These are phyloP conservation scores for Cytospora paraplurivora DNA, from an alignment of 2,329 filamentous ascomycete genomes.

Conservation along the genomic window DNA sequence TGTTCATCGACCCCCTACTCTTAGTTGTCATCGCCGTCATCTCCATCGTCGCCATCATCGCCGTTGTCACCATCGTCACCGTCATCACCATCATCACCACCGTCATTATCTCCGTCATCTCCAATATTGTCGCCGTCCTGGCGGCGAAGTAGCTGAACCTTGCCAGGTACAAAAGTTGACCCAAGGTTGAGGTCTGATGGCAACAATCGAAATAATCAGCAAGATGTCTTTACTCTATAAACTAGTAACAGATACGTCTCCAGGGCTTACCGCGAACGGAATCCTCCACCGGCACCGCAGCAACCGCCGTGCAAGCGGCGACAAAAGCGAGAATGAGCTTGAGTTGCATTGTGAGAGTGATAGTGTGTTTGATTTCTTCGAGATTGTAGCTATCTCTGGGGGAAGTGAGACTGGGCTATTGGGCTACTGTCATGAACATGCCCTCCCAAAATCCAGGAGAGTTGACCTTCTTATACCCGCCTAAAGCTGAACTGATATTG, in stretches of 20 bases:
- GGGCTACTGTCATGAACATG: neutral
- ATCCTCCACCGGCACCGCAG: slow-evolving; percentile 12
- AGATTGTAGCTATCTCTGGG: neutral
- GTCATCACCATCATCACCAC: neutral
- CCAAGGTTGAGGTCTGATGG: slow-evolving; percentile 5
- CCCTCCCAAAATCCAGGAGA: neutral
- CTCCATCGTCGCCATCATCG: slow-evolving; percentile 1
- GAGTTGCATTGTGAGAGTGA: slow-evolving; percentile 10
- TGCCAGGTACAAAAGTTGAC: neutral
- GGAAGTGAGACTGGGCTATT: neutral
- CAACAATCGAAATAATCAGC: neutral
- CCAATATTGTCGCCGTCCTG: slow-evolving; percentile 5
- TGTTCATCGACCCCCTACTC: neutral
- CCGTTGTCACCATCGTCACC: slow-evolving; percentile 2
- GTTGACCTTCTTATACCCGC: neutral
- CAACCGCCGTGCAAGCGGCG: slow-evolving; percentile 9
- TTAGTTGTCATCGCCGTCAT: slow-evolving; percentile 4
- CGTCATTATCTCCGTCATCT: slow-evolving; percentile 3
- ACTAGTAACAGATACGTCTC: neutral
- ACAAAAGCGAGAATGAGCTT: slow-evolving; percentile 7
- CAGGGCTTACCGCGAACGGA: slow-evolving; percentile 10
- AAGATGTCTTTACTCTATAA: too few relatives aligned
- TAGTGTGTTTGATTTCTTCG: neutral
- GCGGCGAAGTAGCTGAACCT: neutral
- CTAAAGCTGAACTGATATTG: neutral